Percentiles rank a stretch among this genome's conserved stretches.
phyloP scores from a whole-genome alignment of 768 basidiomycete species.

The Russula abietina region DNA sequence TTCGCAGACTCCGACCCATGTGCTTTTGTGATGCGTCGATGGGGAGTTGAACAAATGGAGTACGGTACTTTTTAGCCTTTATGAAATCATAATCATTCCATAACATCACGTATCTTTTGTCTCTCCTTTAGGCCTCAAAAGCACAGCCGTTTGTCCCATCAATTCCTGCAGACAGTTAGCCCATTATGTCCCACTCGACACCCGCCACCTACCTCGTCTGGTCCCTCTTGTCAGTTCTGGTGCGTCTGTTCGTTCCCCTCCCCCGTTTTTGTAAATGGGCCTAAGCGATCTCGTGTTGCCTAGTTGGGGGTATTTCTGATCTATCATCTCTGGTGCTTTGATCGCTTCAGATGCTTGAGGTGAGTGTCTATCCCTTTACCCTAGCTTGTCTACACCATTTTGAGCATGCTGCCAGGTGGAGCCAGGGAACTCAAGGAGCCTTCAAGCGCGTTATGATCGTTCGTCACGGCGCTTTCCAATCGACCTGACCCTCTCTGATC shows the following conservation, averaged over 20 bases:
- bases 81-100: not conserved
- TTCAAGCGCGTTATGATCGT: slow-evolving; percentile 88
- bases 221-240: slow-evolving; percentile 48
- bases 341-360: slow-evolving; percentile 69
- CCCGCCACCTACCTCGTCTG: slow-evolving; percentile 46
- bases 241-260: slow-evolving; percentile 31
- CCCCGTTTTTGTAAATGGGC: not conserved
- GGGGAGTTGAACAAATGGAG: not conserved
- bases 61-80: not conserved
- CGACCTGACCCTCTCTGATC: not conserved
- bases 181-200: slow-evolving; percentile 11
- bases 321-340: slow-evolving; percentile 75
- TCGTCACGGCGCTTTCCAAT: slow-evolving; percentile 25
- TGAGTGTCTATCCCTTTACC: slow-evolving; percentile 29
- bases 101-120: not conserved
- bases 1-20: slow-evolving; percentile 4
- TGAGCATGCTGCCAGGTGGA: slow-evolving; percentile 46
- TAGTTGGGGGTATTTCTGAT: slow-evolving; percentile 60
- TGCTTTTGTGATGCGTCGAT: slow-evolving; percentile 12
- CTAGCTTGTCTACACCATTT: not conserved
- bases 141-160: not conserved
- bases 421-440: slow-evolving; percentile 58
- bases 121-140: not conserved
- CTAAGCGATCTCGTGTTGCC: not conserved
- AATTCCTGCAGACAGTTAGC: not conserved